Evolutionary conservation across 2,329 filamentous ascomycete genomes (phyloP).

Genomic region (Plectosphaerella sp.): DNA sequence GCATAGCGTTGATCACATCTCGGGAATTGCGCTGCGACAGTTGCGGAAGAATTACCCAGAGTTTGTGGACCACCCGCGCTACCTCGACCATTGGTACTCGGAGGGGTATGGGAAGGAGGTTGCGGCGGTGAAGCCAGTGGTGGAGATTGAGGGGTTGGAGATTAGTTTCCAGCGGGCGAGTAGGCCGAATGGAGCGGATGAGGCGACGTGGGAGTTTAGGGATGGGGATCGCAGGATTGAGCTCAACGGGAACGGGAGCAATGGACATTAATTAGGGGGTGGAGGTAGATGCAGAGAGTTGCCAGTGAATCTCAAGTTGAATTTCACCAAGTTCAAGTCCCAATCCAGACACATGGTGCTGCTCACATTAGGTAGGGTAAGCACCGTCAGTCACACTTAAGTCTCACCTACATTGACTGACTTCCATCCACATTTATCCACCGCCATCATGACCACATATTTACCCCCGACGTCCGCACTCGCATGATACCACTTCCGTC

Average conservation of each 20-base stretch:
- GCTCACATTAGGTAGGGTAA: too few relatives aligned
- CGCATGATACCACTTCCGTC: background rate
- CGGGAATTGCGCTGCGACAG: constrained; percentile 50
- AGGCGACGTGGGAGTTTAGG: constrained; percentile 51
- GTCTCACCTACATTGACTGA: too few relatives aligned
- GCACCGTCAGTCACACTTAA: too few relatives aligned
- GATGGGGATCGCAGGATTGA: constrained; percentile 23
- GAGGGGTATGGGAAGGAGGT: constrained; percentile 34
- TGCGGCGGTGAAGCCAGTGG: constrained; percentile 37
- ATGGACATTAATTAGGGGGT: background rate
- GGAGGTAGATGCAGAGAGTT: background rate
- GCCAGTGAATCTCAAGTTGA: too few relatives aligned
- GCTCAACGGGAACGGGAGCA: background rate
- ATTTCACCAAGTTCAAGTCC: too few relatives aligned
- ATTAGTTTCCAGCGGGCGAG: constrained; percentile 39
- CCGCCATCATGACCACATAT: too few relatives aligned
- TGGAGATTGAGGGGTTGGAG: constrained; percentile 36
- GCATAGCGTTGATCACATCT: constrained; percentile 63
- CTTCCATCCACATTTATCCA: too few relatives aligned
- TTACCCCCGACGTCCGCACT: too few relatives aligned
- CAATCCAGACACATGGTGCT: too few relatives aligned
- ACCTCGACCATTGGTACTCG: constrained; percentile 46
- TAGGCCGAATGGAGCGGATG: constrained; percentile 51
- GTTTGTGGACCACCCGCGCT: constrained; percentile 42
- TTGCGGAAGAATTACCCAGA: constrained; percentile 50